phyloP scores from a whole-genome alignment of 345 rosid species.

The Dipteronia sinensis region DNA sequence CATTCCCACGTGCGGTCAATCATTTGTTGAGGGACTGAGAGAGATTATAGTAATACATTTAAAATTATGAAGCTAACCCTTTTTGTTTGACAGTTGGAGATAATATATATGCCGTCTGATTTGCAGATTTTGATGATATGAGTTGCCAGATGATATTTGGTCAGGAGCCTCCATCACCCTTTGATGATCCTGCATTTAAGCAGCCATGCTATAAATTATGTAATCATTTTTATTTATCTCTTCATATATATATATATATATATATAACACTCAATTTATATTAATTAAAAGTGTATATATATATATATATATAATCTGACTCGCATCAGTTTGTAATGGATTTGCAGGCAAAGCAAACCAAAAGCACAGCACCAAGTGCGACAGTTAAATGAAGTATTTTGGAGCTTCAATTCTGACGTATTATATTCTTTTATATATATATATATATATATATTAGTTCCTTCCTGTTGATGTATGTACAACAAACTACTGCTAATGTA shows the following conservation, averaged over 20 bases:
- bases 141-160: slow-evolving; percentile 96
- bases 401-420: background rate
- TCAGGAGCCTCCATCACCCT: slow-evolving; percentile 64
- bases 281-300: background rate
- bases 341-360: slow-evolving; percentile 69
- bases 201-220: slow-evolving; percentile 88
- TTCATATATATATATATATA: background rate
- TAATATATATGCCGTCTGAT: slow-evolving; percentile 18
- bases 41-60: background rate
- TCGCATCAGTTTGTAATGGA: slow-evolving; percentile 3
- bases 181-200: slow-evolving; percentile 77
- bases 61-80: background rate
- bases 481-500: background rate
- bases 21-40: slow-evolving; percentile 3
- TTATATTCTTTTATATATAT: no score
- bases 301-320: slow-evolving; percentile 10
- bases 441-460: no score
- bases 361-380: slow-evolving; percentile 55
- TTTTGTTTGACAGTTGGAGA: background rate
- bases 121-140: slow-evolving; percentile 91
- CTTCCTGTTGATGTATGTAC: background rate
- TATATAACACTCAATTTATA: no score
- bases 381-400: slow-evolving; percentile 24
- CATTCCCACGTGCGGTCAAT: slow-evolving; percentile 27
- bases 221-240: slow-evolving; percentile 32